Conservation (phyloP, 805 yeast genomes). For the Schwanniomyces polymorphus region DNA sequence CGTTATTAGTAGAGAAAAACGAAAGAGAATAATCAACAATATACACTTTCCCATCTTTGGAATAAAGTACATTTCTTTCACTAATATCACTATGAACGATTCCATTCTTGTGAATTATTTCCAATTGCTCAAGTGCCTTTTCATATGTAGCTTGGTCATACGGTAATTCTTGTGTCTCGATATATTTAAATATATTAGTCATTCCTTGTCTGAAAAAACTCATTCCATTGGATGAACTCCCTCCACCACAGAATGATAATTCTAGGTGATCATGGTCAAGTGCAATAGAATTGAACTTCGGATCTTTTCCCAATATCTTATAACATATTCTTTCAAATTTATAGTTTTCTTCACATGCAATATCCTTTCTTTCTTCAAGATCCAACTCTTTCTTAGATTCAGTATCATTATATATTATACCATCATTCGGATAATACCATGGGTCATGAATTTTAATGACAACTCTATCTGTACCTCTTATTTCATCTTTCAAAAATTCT, state of each 20-base stretch:
- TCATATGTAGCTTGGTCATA: neutral
- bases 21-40: neutral
- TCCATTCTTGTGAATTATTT: conserved; percentile 5
- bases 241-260: neutral
- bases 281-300: neutral
- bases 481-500: neutral
- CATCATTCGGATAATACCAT: neutral
- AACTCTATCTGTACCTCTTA: neutral
- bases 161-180: neutral
- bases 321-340: neutral
- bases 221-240: neutral
- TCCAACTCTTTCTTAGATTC: too few relatives aligned
- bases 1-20: neutral
- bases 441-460: neutral
- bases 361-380: neutral
- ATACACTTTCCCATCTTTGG: neutral
- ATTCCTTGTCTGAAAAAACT: neutral
- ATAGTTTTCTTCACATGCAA: neutral
- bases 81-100: conserved; percentile 6
- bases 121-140: conserved; percentile 3
- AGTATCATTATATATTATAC: neutral
- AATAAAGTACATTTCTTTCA: conserved; percentile 1
- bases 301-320: neutral
- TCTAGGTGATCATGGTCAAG: neutral
- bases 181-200: neutral